Conservation (phyloP, 2,329 filamentous ascomycete genomes). For the Colletotrichum endophyticum region DNA sequence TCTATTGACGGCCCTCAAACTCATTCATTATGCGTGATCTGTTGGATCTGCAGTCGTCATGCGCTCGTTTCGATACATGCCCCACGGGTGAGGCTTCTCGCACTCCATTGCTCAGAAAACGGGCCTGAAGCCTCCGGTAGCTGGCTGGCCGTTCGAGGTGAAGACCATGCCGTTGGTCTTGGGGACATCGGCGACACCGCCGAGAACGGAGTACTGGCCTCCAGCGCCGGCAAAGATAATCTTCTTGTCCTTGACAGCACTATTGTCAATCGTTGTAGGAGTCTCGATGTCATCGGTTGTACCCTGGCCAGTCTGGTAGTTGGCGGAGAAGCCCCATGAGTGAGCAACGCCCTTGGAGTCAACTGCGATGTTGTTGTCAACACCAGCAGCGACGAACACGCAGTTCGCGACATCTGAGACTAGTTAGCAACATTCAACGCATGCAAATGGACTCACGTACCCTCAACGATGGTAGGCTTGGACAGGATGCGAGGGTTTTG, state of each 20-base stretch:
- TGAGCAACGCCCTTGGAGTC: constrained; percentile 74
- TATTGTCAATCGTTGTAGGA: constrained; percentile 84
- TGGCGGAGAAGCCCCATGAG: constrained; percentile 81
- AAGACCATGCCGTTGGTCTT: constrained; percentile 33
- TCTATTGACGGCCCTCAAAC: background rate
- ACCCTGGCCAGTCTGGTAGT: constrained; percentile 81
- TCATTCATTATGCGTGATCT: constrained; percentile 1
- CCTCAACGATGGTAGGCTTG: constrained; percentile 65
- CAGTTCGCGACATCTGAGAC: constrained; percentile 56
- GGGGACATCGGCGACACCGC: constrained; percentile 39
- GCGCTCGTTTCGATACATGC: background rate
- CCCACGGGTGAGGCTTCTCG: background rate
- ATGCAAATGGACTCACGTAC: constrained; percentile 36
- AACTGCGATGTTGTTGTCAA: constrained; percentile 77
- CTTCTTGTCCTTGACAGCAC: constrained; percentile 76
- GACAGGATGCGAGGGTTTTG: constrained; percentile 74
- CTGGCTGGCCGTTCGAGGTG: constrained; percentile 7
- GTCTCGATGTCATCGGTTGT: constrained; percentile 79
- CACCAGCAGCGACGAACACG: constrained; percentile 65
- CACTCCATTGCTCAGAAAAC: background rate
- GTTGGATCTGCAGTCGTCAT: background rate
- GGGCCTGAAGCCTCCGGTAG: constrained; percentile 15
- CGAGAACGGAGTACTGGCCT: constrained; percentile 79
- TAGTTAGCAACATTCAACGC: background rate
- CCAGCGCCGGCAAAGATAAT: constrained; percentile 84